Conservation (phyloP, 495 filamentous ascomycete species). For the Penicillium lividum region DNA sequence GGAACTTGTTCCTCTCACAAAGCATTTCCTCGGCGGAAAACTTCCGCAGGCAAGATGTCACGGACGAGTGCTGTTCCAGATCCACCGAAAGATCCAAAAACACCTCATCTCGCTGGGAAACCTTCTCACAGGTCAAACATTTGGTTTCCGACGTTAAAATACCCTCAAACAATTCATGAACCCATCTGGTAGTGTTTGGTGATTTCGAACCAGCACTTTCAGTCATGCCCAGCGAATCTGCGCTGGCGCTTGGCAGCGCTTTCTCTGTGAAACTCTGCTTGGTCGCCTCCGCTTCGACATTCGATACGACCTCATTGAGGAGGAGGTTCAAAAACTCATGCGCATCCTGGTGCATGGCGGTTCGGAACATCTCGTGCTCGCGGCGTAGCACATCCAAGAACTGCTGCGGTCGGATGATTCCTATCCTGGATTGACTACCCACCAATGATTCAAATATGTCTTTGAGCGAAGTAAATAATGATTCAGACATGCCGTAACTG, state of each 20-base stretch:
- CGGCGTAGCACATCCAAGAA: conserved; percentile 91
- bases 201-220: conserved; percentile 48
- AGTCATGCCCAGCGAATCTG: conserved; percentile 43
- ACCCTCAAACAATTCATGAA: conserved; percentile 96
- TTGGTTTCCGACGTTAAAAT: conserved; percentile 93
- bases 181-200: conserved; percentile 74
- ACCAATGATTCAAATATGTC: conserved; percentile 95
- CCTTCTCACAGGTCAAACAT: conserved; percentile 94
- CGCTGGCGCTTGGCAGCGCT: conserved; percentile 37
- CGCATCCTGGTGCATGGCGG: conserved; percentile 96
- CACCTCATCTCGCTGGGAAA: conserved; percentile 91
- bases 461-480: conserved; percentile 89
- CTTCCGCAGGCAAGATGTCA: conserved; percentile 90
- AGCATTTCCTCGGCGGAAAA: conserved; percentile 99
- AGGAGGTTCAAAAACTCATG: conserved; percentile 95
- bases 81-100: conserved; percentile 97
- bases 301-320: conserved; percentile 93
- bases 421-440: conserved; percentile 76
- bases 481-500: conserved; percentile 91
- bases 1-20: conserved; percentile 97
- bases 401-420: conserved; percentile 88
- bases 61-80: conserved; percentile 91
- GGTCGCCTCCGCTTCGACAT: conserved; percentile 81
- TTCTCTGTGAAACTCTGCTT: conserved; percentile 45
- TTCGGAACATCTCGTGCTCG: conserved; percentile 97